Evolutionary conservation across 2,329 filamentous ascomycete genomes (phyloP).

Genomic region (Ceratocystis eucalypticola): DNA sequence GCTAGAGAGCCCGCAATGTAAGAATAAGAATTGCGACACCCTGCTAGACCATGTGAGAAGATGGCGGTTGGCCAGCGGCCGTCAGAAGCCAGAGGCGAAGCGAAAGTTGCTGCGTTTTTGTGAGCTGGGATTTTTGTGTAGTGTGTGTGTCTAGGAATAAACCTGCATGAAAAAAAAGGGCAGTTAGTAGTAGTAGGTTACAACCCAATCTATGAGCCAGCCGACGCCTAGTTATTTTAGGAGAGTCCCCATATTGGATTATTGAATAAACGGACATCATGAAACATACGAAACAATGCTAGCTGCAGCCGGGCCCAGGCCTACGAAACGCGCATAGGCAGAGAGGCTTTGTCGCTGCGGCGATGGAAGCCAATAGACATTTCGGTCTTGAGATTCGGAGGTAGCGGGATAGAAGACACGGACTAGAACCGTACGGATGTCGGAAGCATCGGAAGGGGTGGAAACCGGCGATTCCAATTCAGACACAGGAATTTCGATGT

Average conservation of each 20-base stretch:
- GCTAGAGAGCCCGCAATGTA: constrained; percentile 65
- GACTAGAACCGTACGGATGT: constrained; percentile 62
- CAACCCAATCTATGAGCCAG: background rate
- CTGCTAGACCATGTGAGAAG: constrained; percentile 76
- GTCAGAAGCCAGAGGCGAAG: constrained; percentile 34
- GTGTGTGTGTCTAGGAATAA: constrained; percentile 56
- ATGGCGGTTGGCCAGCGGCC: constrained; percentile 66
- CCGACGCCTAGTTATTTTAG: background rate
- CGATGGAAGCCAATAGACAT: constrained; percentile 61
- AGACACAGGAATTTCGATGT: constrained; percentile 62
- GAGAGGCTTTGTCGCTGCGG: constrained; percentile 63
- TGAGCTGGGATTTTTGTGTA: constrained; percentile 59
- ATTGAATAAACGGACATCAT: background rate
- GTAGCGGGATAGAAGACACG: constrained; percentile 68
- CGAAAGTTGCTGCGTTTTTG: constrained; percentile 51
- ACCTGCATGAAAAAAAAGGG: constrained; percentile 29
- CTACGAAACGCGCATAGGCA: constrained; percentile 65
- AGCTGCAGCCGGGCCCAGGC: constrained; percentile 45
- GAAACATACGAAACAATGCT: constrained; percentile 45
- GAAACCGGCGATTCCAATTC: constrained; percentile 42
- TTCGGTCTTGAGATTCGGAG: constrained; percentile 38
- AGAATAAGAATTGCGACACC: constrained; percentile 73
- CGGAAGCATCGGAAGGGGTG: constrained; percentile 38
- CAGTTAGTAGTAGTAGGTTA: no score
- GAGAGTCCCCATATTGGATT: no score